Base-by-base conservation (phyloP, 768 basidiomycete genomes). In the Leccinum broughii region DNA sequence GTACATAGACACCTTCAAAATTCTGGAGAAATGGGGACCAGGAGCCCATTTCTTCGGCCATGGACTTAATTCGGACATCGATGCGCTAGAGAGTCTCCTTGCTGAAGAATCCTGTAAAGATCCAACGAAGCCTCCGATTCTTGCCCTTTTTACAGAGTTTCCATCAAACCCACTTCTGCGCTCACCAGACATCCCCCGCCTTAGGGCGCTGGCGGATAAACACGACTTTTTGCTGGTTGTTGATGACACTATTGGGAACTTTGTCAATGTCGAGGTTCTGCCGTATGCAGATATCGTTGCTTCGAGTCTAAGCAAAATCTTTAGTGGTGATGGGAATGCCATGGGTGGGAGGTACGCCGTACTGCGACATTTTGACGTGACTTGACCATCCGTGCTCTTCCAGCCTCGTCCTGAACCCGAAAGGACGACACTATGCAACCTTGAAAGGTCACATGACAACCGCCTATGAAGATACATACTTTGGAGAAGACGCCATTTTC, bases 181-280 rank as follows among this genome's bases (percentile, higher is more conserved):
- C n/a, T 89, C 89, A 2, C 84, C 93, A 11, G 82, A 97, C 70
- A 78, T 99, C 3, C 79, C 83, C 20, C 81, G 87, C 11, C 77
- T 99, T 41, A 82, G 94, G 51, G 71, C 78, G 15, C 77, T 99
- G 9, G 94, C 96, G 0, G 93, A 98, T 73, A 85, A 90, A 71
- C 89, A 93, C 64, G 86, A 89, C 50, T 98, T 98, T 75, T 76
- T 92, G 54, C 81, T 98, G 54, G 85, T 98, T 26, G 79, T 99
- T 26, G 96, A 99, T 68, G 96, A 98, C 71, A 98, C 93, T 2
- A 85, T 99, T 39, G 96, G 95, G 10, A 97, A 94, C 70, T 93
- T 95, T 62, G 83, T 92, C 63, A 99, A 98, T 64, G 93, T 98
- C 35, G 89, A 96, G 66, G 88, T 94, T 5, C 77, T 95, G 2